A percentile compares a stretch with the other conserved stretches of the same genome.
Conservation (phyloP, 768 basidiomycete genomes). For the Goffeauzyma gilvescens region DNA sequence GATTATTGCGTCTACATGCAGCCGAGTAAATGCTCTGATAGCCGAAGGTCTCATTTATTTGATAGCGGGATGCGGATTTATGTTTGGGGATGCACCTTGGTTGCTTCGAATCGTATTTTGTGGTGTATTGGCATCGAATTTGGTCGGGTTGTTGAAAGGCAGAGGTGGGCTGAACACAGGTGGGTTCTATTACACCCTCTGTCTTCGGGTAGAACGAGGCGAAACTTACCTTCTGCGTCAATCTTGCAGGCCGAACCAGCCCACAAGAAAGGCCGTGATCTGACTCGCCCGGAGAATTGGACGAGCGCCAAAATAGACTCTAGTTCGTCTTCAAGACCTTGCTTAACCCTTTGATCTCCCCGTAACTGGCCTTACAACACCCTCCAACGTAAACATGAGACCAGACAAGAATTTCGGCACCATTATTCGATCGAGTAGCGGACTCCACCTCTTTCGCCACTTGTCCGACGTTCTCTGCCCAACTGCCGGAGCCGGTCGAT, state of each 20-base stretch:
- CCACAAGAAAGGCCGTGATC: neutral
- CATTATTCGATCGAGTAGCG: conserved; percentile 32
- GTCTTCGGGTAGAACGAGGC: neutral
- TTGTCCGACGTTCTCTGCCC: conserved; percentile 18
- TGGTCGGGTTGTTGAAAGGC: too few species aligned
- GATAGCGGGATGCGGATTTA: too few species aligned
- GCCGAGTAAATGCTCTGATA: too few species aligned
- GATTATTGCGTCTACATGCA: too few species aligned
- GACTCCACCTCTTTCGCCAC: conserved; percentile 14
- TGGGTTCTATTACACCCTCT: neutral
- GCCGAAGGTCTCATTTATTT: too few species aligned
- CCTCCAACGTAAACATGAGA: conserved; percentile 46
- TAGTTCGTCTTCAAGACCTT: conserved; percentile 5
- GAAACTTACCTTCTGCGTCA: too few species aligned
- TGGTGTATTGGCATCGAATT: too few species aligned
- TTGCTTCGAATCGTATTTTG: too few species aligned
- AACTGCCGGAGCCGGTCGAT: conserved; percentile 7
- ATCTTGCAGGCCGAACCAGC: neutral
- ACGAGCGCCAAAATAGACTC: neutral
- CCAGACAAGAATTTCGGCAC: conserved; percentile 30
- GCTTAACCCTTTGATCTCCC: conserved; percentile 36
- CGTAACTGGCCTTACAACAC: conserved; percentile 47
- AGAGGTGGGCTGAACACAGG: too few species aligned
- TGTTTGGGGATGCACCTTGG: too few species aligned
- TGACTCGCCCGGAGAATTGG: neutral